These are phyloP conservation scores for Allantophomopsis cytisporea DNA, from an alignment of 2,329 filamentous ascomycete species.

Conservation along the genomic window DNA sequence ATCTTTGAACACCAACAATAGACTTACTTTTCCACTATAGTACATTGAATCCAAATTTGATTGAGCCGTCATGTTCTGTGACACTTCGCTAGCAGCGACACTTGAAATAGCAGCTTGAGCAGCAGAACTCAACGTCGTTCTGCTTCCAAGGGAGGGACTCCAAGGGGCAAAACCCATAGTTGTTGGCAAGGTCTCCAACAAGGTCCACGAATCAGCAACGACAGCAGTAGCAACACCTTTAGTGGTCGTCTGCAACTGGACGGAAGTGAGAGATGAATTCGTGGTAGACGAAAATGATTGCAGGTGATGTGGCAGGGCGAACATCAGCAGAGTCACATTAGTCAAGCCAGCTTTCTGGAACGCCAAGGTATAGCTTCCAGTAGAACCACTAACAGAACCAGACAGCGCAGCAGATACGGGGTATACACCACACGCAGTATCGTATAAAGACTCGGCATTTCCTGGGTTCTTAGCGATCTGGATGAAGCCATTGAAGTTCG, in stretches of 20 bases:
- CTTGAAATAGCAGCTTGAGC: slow-evolving; percentile 45
- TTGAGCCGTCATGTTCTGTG: slow-evolving; percentile 61
- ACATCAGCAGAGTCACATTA: slow-evolving; percentile 59
- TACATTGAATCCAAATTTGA: slow-evolving; percentile 80
- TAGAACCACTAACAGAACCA: slow-evolving; percentile 42
- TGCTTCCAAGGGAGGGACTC: slow-evolving; percentile 37
- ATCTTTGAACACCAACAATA: slow-evolving; percentile 8
- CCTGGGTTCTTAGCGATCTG: slow-evolving; percentile 71
- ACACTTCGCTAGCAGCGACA: slow-evolving; percentile 58
- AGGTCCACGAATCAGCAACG: slow-evolving; percentile 59
- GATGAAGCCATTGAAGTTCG: slow-evolving; percentile 61
- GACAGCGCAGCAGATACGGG: slow-evolving; percentile 48
- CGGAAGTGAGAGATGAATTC: slow-evolving; percentile 28
- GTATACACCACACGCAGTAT: slow-evolving; percentile 65
- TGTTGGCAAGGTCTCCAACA: slow-evolving; percentile 62
- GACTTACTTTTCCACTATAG: slow-evolving; percentile 68
- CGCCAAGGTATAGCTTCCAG: slow-evolving; percentile 58
- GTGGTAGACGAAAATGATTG: slow-evolving; percentile 54
- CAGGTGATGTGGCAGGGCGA: slow-evolving; percentile 75
- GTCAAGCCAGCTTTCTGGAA: slow-evolving; percentile 60
- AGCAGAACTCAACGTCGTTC: slow-evolving; percentile 32
- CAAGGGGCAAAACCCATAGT: slow-evolving; percentile 71
- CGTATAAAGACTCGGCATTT: slow-evolving; percentile 54
- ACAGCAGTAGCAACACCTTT: slow-evolving; percentile 72
- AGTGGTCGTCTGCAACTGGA: slow-evolving; percentile 66